Conservation (phyloP, 2,329 filamentous ascomycete species). For the Fusarium cicatricum region DNA sequence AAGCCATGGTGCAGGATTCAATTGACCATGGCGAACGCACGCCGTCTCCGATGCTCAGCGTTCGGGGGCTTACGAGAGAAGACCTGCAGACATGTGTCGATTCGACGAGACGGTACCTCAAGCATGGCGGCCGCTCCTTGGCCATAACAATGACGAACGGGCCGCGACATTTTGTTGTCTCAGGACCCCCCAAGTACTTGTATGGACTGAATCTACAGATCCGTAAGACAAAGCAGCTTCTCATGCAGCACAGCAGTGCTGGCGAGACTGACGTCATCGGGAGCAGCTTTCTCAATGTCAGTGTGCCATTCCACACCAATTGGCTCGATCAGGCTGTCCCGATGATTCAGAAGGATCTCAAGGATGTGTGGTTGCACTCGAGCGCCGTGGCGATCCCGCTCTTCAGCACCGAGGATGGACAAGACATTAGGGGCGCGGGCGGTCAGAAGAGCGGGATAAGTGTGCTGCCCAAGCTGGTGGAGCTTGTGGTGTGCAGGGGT, state of each 20-base stretch:
- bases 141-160: constrained; percentile 11
- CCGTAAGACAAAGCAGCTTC: constrained; percentile 8
- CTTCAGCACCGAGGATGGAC: constrained; percentile 11
- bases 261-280: not conserved
- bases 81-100: constrained; percentile 7
- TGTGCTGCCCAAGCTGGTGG: constrained; percentile 2
- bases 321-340: constrained; percentile 8
- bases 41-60: constrained; percentile 15
- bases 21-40: constrained; percentile 10
- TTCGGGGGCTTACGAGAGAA: constrained; percentile 6
- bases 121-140: not conserved
- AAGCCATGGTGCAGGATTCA: constrained; percentile 16
- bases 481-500: constrained; percentile 2
- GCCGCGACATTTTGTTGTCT: constrained; percentile 12
- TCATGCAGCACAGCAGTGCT: too few relatives aligned
- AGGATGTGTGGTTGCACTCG: not conserved
- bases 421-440: not conserved
- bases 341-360: constrained; percentile 11
- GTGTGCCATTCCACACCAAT: constrained; percentile 14
- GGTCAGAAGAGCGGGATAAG: not conserved
- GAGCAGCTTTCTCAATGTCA: constrained; percentile 13
- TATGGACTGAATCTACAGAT: constrained; percentile 17
- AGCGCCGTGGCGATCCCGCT: not conserved
- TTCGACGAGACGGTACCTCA: constrained; percentile 15
- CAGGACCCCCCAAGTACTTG: constrained; percentile 11